Percentiles rank a stretch among this genome's conserved stretches.
Evolutionary conservation across 768 basidiomycete species (phyloP).

Genomic region (Cytidiella melzeri): DNA sequence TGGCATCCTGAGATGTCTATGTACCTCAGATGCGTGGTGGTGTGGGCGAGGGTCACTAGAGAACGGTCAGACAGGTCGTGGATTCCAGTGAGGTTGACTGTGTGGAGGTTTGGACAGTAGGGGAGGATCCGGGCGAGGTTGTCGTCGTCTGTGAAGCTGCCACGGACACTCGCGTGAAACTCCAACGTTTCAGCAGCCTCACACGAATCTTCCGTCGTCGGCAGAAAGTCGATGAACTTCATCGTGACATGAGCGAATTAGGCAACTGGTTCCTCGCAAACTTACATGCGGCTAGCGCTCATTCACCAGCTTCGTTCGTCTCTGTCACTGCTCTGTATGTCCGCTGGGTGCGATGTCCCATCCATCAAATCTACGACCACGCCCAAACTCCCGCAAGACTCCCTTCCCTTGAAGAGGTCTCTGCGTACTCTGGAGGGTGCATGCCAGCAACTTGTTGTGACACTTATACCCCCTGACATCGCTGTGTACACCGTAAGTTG

Average conservation of each 20-base stretch:
- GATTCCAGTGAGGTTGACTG: slow-evolving; percentile 63
- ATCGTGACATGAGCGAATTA: slow-evolving; percentile 34
- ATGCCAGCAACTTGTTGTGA: not conserved
- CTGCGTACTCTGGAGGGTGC: not conserved
- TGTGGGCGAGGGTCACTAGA: slow-evolving; percentile 53
- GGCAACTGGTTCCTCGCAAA: too few species aligned
- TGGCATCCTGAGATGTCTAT: slow-evolving; percentile 74
- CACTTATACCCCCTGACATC: not conserved
- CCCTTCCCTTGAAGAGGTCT: not conserved
- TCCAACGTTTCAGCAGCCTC: slow-evolving; percentile 54
- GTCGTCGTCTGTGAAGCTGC: slow-evolving; percentile 53
- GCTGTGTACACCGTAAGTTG: not conserved
- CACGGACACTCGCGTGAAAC: slow-evolving; percentile 25
- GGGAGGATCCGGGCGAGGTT: slow-evolving; percentile 51
- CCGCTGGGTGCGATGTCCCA: not conserved
- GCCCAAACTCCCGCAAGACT: not conserved
- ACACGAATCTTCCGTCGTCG: slow-evolving; percentile 50
- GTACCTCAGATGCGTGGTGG: slow-evolving; percentile 62
- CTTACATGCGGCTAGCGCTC: too few species aligned
- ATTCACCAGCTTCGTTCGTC: too few species aligned
- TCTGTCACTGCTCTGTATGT: too few species aligned
- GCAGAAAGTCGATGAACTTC: slow-evolving; percentile 53
- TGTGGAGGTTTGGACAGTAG: slow-evolving; percentile 59
- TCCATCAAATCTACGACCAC: not conserved
- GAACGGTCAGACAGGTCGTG: slow-evolving; percentile 64